Evolutionary conservation across 2,329 filamentous ascomycete species (phyloP).

Genomic region (Aspergillus viridinutans): DNA sequence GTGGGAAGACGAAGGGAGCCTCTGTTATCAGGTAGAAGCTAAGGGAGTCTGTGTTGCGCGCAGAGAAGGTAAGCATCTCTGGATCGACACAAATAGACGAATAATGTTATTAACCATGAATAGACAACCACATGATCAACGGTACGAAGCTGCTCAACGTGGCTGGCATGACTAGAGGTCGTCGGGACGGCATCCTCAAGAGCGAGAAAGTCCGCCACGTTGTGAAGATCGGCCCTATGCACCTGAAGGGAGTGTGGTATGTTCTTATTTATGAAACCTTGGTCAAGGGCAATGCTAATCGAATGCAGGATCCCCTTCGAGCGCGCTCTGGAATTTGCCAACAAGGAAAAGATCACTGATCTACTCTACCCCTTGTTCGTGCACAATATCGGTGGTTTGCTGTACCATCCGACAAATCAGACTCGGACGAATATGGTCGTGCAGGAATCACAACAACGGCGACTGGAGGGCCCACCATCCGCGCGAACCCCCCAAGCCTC

Average conservation of each 20-base stretch:
- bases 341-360: conserved; percentile 99
- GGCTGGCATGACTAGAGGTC: conserved; percentile 93
- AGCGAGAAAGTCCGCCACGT: conserved; percentile 96
- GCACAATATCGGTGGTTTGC: conserved; percentile 87
- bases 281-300: conserved; percentile 9
- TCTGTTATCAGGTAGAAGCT: conserved; percentile 97
- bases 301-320: conserved; percentile 86
- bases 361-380: conserved; percentile 93
- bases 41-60: conserved; percentile 93
- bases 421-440: conserved; percentile 78
- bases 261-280: conserved; percentile 32
- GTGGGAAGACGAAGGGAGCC: conserved; percentile 96
- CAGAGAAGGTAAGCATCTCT: conserved; percentile 68
- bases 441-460: conserved; percentile 73
- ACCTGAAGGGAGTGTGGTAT: conserved; percentile 94
- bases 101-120: not conserved
- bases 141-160: conserved; percentile 96
- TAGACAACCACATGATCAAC: conserved; percentile 99
- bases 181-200: conserved; percentile 93
- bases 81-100: not conserved
- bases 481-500: conserved; percentile 61
- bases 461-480: conserved; percentile 53
- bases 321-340: conserved; percentile 94
- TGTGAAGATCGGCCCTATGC: conserved; percentile 98
- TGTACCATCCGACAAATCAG: conserved; percentile 86